Percentiles rank a stretch among this genome's conserved stretches.
Evolutionary conservation across 148 eudicot species (phyloP).

Genomic region (Pharnaceum exiguum): DNA sequence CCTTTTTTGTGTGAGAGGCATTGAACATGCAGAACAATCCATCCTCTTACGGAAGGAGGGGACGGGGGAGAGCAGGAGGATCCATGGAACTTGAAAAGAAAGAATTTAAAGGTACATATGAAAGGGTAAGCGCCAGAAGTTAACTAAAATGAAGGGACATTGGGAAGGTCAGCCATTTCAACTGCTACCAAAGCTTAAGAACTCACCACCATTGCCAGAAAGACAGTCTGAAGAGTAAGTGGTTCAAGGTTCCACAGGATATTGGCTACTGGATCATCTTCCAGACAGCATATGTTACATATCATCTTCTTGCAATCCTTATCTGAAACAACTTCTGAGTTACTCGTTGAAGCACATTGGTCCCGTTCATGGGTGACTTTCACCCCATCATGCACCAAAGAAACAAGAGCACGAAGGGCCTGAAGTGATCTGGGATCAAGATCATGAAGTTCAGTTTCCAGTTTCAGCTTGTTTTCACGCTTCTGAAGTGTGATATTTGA

Average conservation of each 20-base stretch:
- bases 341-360: slow-evolving; percentile 26
- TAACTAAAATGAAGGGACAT: slow-evolving; percentile 8
- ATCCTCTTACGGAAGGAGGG: too few relatives aligned
- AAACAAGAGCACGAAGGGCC: slow-evolving; percentile 68
- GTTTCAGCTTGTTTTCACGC: slow-evolving; percentile 25
- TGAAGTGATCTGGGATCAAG: slow-evolving; percentile 45
- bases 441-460: slow-evolving; percentile 45
- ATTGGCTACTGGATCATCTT: slow-evolving; percentile 72
- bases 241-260: slow-evolving; percentile 71
- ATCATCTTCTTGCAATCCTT: slow-evolving; percentile 18
- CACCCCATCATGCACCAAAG: slow-evolving; percentile 69
- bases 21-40: too few relatives aligned
- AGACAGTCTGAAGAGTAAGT: slow-evolving; percentile 46
- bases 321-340: slow-evolving; percentile 31
- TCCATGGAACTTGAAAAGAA: neutral
- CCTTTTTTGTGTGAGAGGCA: too few relatives aligned
- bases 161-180: neutral
- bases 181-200: neutral
- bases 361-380: slow-evolving; percentile 29
- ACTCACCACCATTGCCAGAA: slow-evolving; percentile 83
- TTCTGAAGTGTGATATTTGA: slow-evolving; percentile 14
- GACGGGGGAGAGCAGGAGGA: too few relatives aligned
- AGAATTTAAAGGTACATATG: neutral
- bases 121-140: neutral
- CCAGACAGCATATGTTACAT: slow-evolving; percentile 29